Conservation (phyloP, 805 yeast genomes). For the Kodamaea neixiangensis region DNA sequence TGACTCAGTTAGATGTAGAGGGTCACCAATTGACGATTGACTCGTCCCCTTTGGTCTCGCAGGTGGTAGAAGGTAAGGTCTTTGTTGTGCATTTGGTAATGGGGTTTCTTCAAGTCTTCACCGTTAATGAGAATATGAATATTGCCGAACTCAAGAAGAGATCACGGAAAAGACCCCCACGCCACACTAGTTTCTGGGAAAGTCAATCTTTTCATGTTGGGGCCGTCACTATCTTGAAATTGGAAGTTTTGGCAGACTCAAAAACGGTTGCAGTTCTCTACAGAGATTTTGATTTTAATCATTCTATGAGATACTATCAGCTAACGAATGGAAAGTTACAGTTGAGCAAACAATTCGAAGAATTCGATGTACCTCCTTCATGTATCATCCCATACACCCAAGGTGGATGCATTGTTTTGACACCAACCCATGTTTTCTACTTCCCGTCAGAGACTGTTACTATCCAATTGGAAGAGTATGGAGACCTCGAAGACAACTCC, state of each 20-base stretch:
- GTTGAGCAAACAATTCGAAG: slow-evolving; percentile 26
- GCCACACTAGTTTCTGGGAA: slow-evolving; percentile 6
- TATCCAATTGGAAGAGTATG: slow-evolving; percentile 10
- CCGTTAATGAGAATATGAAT: not conserved
- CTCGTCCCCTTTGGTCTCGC: slow-evolving; percentile 19
- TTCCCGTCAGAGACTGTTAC: slow-evolving; percentile 23
- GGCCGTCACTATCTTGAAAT: slow-evolving; percentile 18
- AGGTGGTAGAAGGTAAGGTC: slow-evolving; percentile 9
- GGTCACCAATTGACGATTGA: slow-evolving; percentile 29
- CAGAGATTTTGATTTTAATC: slow-evolving; percentile 35
- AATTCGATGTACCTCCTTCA: slow-evolving; percentile 33
- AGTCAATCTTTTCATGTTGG: slow-evolving; percentile 19
- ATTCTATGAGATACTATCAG: slow-evolving; percentile 33
- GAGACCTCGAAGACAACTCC: slow-evolving; percentile 13
- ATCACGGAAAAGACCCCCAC: not conserved
- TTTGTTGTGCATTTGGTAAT: slow-evolving; percentile 22
- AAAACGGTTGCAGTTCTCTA: slow-evolving; percentile 29
- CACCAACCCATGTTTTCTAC: slow-evolving; percentile 29
- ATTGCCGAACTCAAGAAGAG: not conserved
- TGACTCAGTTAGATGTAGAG: slow-evolving; percentile 16
- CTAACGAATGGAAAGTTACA: slow-evolving; percentile 13
- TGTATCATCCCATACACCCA: slow-evolving; percentile 19
- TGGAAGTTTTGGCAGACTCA: slow-evolving; percentile 14
- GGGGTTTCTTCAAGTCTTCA: slow-evolving; percentile 14
- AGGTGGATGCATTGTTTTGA: slow-evolving; percentile 32